A percentile compares a stretch with the other conserved stretches of the same genome.
These are phyloP conservation scores for Solanum sitiens DNA, from an alignment of 257 asterid genomes.

Conservation along the genomic window DNA sequence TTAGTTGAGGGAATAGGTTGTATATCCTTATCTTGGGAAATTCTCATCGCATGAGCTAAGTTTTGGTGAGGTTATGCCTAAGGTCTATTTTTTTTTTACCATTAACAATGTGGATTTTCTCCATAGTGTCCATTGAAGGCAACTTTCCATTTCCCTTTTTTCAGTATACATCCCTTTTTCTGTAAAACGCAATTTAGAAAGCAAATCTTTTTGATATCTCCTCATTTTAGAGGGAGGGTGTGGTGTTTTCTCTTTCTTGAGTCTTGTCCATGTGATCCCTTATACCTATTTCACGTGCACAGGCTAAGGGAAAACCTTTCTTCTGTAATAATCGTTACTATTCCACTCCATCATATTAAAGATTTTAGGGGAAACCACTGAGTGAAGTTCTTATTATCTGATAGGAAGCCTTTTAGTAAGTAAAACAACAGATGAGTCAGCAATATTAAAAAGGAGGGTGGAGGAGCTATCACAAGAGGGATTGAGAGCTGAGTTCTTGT, in stretches of 20 bases:
- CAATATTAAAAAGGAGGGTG: constrained; percentile 35
- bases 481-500: constrained; percentile 50
- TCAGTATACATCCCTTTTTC: not conserved
- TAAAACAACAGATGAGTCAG: constrained; percentile 55
- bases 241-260: not conserved
- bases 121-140: not conserved
- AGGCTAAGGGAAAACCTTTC: not conserved
- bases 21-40: not conserved
- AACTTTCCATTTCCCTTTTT: not conserved
- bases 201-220: not conserved
- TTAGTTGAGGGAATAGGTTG: not conserved
- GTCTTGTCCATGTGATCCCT: not conserved
- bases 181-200: not conserved
- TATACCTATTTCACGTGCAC: not conserved
- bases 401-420: constrained; percentile 88
- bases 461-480: constrained; percentile 68
- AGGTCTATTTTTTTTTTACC: not conserved
- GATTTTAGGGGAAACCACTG: not conserved
- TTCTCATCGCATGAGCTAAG: not conserved
- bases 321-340: not conserved
- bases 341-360: not conserved
- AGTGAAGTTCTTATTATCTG: constrained; percentile 1
- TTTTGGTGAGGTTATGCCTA: not conserved
- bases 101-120: not conserved
- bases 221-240: not conserved